Conservation (phyloP, 164 flowering plant genomes). For the Chloranthus sessilifolius region DNA sequence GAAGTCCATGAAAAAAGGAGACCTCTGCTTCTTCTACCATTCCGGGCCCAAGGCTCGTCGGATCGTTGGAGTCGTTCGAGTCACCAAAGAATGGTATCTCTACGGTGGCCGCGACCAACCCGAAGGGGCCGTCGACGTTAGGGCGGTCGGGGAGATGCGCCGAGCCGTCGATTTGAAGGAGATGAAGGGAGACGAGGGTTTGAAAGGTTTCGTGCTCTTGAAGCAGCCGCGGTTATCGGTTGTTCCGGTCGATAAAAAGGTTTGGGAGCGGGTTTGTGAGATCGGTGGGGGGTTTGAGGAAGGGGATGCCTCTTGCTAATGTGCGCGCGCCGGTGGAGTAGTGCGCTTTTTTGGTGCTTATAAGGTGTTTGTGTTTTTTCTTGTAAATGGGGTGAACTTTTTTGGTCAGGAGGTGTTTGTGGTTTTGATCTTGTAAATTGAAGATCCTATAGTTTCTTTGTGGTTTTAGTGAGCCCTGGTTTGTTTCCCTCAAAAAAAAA, state of each 20-base stretch:
- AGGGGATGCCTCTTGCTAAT: no score
- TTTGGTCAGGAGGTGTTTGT: background rate
- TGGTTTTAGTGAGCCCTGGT: no score
- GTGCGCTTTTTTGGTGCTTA: background rate
- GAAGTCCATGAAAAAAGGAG: constrained; percentile 62
- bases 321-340: background rate
- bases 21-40: constrained; percentile 97
- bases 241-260: constrained; percentile 53
- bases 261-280: constrained; percentile 74
- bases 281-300: constrained; percentile 39
- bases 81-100: constrained; percentile 59
- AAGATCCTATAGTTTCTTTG: no score
- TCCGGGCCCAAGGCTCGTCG: constrained; percentile 70
- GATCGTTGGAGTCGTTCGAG: constrained; percentile 79
- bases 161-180: constrained; percentile 65
- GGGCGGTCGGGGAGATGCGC: constrained; percentile 82
- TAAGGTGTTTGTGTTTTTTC: background rate
- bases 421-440: no score
- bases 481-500: no score
- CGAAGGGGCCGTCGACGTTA: constrained; percentile 65
- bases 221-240: constrained; percentile 93
- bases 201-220: constrained; percentile 60
- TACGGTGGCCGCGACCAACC: constrained; percentile 23
- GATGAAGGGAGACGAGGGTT: constrained; percentile 64
- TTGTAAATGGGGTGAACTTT: no score